Evolutionary conservation across 2,329 filamentous ascomycete genomes (phyloP).

Genomic region (Aspergillus ruber): DNA sequence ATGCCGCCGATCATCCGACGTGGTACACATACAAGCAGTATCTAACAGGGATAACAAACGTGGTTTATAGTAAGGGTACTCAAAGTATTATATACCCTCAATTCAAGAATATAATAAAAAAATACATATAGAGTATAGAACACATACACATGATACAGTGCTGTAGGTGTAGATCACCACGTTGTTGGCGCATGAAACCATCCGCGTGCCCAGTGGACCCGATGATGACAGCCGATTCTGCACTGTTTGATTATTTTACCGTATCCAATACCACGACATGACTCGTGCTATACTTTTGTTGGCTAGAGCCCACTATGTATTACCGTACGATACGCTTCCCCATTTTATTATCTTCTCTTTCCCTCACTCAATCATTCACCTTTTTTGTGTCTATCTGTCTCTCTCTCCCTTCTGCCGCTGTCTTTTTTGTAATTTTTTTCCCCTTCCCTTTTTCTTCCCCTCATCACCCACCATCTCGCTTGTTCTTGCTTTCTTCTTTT

Average conservation of each 20-base stretch:
- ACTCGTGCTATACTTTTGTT: too few relatives aligned
- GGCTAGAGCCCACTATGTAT: too few relatives aligned
- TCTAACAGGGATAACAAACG: not conserved
- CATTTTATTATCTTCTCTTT: conserved; percentile 3
- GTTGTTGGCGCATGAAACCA: conserved; percentile 35
- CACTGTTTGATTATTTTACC: conserved; percentile 8
- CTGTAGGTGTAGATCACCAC: conserved; percentile 13
- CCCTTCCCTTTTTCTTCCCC: conserved; percentile 3
- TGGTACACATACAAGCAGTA: not conserved
- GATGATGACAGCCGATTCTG: conserved; percentile 32
- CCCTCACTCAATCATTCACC: not conserved
- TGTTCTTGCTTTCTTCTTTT: not conserved
- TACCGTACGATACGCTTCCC: conserved; percentile 1
- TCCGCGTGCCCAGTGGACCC: conserved; percentile 33
- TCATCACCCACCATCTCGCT: not conserved
- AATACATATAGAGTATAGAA: not conserved
- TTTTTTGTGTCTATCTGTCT: conserved; percentile 1
- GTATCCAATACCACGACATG: too few relatives aligned
- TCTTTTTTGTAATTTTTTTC: conserved; percentile 3
- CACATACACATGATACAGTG: too few relatives aligned
- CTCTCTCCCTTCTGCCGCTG: conserved; percentile 4
- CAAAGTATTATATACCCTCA: too few relatives aligned
- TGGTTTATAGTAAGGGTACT: too few relatives aligned
- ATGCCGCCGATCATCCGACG: conserved; percentile 20
- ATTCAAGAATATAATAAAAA: not conserved